Evolutionary conservation across 2,329 filamentous ascomycete genomes (phyloP).

Genomic region (Berkeleyomyces rouxiae): DNA sequence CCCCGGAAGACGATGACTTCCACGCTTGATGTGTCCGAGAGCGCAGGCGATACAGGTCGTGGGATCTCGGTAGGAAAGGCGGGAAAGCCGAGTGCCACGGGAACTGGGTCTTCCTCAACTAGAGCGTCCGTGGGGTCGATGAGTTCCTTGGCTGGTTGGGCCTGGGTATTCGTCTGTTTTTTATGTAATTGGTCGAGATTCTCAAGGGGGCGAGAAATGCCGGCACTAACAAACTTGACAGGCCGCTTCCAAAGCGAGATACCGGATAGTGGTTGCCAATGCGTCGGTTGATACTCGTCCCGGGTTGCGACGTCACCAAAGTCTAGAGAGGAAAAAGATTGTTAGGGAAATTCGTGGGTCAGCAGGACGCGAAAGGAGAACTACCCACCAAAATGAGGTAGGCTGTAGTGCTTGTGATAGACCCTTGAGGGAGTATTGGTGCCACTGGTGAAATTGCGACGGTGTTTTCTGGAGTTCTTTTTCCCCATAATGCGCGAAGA

Average conservation of each 20-base stretch:
- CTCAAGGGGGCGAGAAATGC: slow-evolving; percentile 32
- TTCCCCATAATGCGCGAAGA: not conserved
- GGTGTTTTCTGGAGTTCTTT: not conserved
- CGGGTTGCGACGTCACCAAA: not conserved
- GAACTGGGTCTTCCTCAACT: not conserved
- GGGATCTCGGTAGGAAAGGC: not conserved
- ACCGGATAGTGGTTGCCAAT: slow-evolving; percentile 22
- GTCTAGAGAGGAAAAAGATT: not conserved
- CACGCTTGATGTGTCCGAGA: slow-evolving; percentile 20
- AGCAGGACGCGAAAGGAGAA: not conserved
- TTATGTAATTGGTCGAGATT: slow-evolving; percentile 15
- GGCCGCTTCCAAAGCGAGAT: slow-evolving; percentile 31
- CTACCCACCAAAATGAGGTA: not conserved
- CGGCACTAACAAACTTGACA: slow-evolving; percentile 37
- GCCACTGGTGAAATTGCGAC: not conserved
- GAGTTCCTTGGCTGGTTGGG: not conserved
- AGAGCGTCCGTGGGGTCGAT: not conserved
- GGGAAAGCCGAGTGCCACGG: not conserved
- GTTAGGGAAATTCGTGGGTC: not conserved
- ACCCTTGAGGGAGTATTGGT: not conserved
- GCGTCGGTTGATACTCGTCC: not conserved
- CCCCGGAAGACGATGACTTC: slow-evolving; percentile 57
- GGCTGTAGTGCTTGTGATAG: not conserved
- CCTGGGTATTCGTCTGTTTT: not conserved
- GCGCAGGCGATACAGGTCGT: not conserved